phyloP scores from a whole-genome alignment of 2,329 filamentous ascomycete genomes.

The Setomelanomma holmii region DNA sequence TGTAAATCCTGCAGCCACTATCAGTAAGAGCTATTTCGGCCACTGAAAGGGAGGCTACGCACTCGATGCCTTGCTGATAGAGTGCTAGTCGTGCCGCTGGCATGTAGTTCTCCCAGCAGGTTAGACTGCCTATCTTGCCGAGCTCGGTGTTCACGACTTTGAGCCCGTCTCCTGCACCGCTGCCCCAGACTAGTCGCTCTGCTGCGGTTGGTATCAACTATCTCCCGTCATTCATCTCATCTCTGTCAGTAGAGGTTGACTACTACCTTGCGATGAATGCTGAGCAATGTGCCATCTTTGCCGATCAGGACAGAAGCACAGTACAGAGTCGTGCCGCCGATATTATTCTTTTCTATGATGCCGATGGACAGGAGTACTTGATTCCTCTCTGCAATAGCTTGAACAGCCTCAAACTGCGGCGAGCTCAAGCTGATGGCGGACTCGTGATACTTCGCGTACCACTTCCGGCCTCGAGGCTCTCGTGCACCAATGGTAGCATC shows the following conservation, averaged over 20 bases:
- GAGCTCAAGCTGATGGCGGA: conserved; percentile 51
- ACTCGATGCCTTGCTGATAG: conserved; percentile 55
- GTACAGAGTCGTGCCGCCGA: conserved; percentile 49
- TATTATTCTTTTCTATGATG: conserved; percentile 50
- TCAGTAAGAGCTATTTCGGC: background rate
- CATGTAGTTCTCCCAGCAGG: conserved; percentile 58
- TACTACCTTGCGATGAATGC: conserved; percentile 50
- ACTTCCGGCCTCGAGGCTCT: conserved; percentile 52
- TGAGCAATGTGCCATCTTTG: conserved; percentile 46
- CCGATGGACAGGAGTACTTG: conserved; percentile 48
- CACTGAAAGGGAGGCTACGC: conserved; percentile 8
- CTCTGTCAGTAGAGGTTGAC: background rate
- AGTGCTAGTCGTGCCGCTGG: conserved; percentile 52
- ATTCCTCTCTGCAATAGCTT: conserved; percentile 45
- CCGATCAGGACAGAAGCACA: conserved; percentile 51
- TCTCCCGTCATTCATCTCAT: background rate
- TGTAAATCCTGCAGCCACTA: conserved; percentile 28
- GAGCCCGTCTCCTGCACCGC: conserved; percentile 51
- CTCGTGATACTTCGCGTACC: conserved; percentile 52
- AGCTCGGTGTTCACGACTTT: conserved; percentile 51
- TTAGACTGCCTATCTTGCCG: conserved; percentile 52
- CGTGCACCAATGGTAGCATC: conserved; percentile 53
- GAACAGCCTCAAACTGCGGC: conserved; percentile 45
- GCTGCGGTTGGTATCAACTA: conserved; percentile 51
- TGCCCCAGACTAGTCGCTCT: conserved; percentile 52